Evolutionary conservation across 495 filamentous ascomycete genomes (phyloP), one percentile per base, ranked within the genome.

Genomic region (Podospora pseudocomata): DNA sequence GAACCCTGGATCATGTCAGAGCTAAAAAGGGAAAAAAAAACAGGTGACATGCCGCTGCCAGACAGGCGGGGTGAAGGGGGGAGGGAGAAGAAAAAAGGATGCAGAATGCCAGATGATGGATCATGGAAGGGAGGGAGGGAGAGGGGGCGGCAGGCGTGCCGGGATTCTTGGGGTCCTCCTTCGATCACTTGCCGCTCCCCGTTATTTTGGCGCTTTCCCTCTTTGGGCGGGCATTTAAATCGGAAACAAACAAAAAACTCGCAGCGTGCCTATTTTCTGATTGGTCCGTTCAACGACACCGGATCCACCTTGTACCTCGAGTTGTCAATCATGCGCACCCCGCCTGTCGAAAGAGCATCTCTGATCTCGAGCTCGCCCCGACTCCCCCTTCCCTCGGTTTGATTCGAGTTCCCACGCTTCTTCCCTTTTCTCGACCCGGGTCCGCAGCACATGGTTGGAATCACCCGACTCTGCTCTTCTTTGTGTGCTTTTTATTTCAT

Each of bases 251-350:
- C 69, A 67, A 73, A 73, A 76, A 70, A 66, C 39, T 56, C 44
- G 72, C 73, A 71, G 53, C 16, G 20, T 7, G 20, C 67, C 71
- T 70, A 68, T 81, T 81, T 81, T 81, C 71, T 80, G 76, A 83
- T 83, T 83, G 81, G 81, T 19, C 72, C 19, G 72, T 67, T 73
- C 65, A 70, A 76, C 76, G 65, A 70, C 78, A 77, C 63, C 68
- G 77, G 71, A 75, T 77, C 70, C 70, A 72, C 75, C 71, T 76
- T 75, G 73, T 81, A 78, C 74, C 73, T 75, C 73, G 68, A 66
- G 69, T 72, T 77, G 71, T 72, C 75, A 74, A 78, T 78, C 75
- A 76, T 74, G 75, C 72, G 71, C 72, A 71, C 75, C 72, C 75
- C 73, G 68, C 75, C n/a, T 64, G 70, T 73, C 71, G 70, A 59